Evolutionary conservation across 2,329 filamentous ascomycete genomes (phyloP), one percentile per base, ranked within the genome.

Genomic region (Diplodia intermedia): DNA sequence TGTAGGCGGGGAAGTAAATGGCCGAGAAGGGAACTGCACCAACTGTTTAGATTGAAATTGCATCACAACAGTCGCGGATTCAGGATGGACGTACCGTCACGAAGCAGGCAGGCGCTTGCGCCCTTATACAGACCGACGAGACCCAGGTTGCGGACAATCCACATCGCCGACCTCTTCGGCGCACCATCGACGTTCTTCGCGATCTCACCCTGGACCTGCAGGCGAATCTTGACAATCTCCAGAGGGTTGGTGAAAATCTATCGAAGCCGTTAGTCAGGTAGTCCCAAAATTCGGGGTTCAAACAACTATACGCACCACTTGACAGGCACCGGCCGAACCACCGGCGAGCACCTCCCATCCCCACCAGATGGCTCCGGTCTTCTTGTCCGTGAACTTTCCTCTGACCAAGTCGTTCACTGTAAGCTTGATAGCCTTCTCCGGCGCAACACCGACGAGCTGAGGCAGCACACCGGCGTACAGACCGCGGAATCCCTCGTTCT

Each of bases 351-450:
- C 83, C 82, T 99, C 95, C 70, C 89, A 84, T 36, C 84, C 82
- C 73, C 88, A 81, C 76, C 84, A 86, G 75, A 99, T 97, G 69
- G 88, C 83, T 61, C 91, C 90, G 52, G 86, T 89, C 71, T 92
- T 87, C 75, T 88, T 87, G 75, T 93, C 89, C 3, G 90, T 91
- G 75, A 94, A 90, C 72, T 86, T 85, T 9, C 87, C 86, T 76
- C 95, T 90, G 26, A 96, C 93, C 66, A 99, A 82, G 77, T 99
- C 95, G 81, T 99, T 99, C 75, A 99, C 94, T 0, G 95, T 99
- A 71, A 99, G 88, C 84, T 99, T 99, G 83, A 99, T 99, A 73
- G 95, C 95, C 85, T 99, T 99, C 80, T 99, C 95, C 1, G 95
- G 95, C n/a, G 95, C 95, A 55, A 99, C 95, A 79, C 95, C 95